Conservation (phyloP, 495 filamentous ascomycete genomes). For the Lasiosphaeria miniovina region DNA sequence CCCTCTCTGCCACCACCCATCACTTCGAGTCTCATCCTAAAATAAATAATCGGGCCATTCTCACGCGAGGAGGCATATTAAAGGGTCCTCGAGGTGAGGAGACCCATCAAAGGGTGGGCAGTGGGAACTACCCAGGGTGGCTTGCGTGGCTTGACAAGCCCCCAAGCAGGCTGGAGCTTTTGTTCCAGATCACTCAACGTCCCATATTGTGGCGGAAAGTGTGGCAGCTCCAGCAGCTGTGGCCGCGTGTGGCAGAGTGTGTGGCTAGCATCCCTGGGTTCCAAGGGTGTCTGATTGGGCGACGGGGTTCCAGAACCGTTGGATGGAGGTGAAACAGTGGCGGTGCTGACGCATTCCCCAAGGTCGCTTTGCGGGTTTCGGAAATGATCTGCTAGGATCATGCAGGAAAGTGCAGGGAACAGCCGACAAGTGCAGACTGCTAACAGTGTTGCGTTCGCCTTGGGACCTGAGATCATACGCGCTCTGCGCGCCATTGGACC, state of each 20-base stretch:
- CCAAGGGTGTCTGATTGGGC: background rate
- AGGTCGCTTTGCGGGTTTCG: conserved; percentile 14
- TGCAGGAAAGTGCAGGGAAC: background rate
- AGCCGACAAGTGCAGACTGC: too few species aligned
- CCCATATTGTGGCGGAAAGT: background rate
- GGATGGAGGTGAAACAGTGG: conserved; percentile 23
- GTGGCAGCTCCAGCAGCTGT: background rate
- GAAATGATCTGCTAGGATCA: conserved; percentile 29
- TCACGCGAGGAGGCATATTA: background rate
- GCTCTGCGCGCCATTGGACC: conserved; percentile 12
- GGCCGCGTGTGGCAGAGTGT: background rate
- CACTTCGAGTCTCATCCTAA: too few species aligned
- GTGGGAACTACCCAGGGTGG: background rate
- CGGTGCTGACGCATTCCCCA: conserved; percentile 21
- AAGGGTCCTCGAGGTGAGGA: background rate
- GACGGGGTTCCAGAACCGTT: conserved; percentile 13
- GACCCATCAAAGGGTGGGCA: background rate
- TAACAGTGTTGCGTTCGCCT: background rate
- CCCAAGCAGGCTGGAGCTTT: background rate
- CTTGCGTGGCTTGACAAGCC: background rate
- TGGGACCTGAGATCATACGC: background rate
- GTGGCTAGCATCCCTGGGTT: background rate
- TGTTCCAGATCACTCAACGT: background rate
- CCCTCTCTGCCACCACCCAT: too few species aligned
- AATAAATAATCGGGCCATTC: too few species aligned